phyloP scores from a whole-genome alignment of 2,329 filamentous ascomycete species.

The Epicoccum sorghinum region DNA sequence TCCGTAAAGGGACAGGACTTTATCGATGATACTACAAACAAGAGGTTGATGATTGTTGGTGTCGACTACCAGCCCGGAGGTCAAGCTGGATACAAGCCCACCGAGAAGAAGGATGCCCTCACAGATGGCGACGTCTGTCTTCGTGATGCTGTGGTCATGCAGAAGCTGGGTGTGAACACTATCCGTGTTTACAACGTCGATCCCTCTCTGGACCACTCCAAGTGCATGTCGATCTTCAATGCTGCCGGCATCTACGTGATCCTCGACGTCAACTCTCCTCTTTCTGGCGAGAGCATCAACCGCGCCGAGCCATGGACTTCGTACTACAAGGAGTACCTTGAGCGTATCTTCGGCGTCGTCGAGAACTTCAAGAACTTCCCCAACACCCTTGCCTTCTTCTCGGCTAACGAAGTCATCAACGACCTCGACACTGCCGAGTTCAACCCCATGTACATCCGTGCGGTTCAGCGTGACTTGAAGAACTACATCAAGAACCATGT shows the following conservation, averaged over 20 bases:
- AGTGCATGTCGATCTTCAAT: constrained; percentile 69
- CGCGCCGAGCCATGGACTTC: constrained; percentile 60
- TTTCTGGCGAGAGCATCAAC: constrained; percentile 62
- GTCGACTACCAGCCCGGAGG: constrained; percentile 68
- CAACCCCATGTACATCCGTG: constrained; percentile 65
- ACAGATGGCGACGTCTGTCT: constrained; percentile 64
- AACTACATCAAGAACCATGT: constrained; percentile 68
- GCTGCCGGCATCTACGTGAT: constrained; percentile 70
- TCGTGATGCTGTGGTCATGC: constrained; percentile 68
- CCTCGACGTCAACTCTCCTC: constrained; percentile 68
- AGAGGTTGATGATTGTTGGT: constrained; percentile 67
- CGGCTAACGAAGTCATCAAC: constrained; percentile 73
- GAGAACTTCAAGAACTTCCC: constrained; percentile 71
- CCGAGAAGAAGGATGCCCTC: constrained; percentile 59
- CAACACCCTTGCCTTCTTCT: constrained; percentile 70
- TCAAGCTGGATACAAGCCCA: constrained; percentile 61
- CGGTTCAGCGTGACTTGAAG: constrained; percentile 71
- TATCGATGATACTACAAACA: constrained; percentile 62
- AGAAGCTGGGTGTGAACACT: constrained; percentile 68
- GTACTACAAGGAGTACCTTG: constrained; percentile 62
- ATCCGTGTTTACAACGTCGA: constrained; percentile 70
- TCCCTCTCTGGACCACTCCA: constrained; percentile 64
- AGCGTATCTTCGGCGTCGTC: constrained; percentile 66
- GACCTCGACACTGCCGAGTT: constrained; percentile 57
- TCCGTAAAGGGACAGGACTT: constrained; percentile 66